phyloP scores from a whole-genome alignment of 2,329 filamentous ascomycete genomes.

The Didymella keratinophila region DNA sequence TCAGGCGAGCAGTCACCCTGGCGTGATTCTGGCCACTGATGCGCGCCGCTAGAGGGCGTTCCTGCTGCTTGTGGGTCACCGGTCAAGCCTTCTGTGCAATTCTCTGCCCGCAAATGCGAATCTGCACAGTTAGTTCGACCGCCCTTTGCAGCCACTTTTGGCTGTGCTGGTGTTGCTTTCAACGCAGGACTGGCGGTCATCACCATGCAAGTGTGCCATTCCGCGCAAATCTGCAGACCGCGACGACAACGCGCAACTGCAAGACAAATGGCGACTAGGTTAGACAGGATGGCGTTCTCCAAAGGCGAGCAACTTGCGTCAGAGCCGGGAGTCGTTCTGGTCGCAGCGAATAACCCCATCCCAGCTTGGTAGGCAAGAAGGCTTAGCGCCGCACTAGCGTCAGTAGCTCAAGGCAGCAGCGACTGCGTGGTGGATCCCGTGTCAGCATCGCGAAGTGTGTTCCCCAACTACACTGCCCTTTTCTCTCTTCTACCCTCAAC shows the following conservation, averaged over 20 bases:
- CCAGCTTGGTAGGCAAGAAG: constrained; percentile 29
- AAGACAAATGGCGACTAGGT: constrained; percentile 21
- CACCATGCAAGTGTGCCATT: constrained; percentile 1
- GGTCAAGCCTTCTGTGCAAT: constrained; percentile 24
- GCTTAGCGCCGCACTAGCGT: constrained; percentile 26
- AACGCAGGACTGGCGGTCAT: constrained; percentile 24
- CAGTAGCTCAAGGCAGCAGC: constrained; percentile 3
- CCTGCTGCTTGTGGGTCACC: constrained; percentile 34
- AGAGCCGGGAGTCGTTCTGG: constrained; percentile 25
- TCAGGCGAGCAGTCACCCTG: constrained; percentile 25
- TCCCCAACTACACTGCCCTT: constrained; percentile 20
- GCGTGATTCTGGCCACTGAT: constrained; percentile 24
- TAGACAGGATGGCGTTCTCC: constrained; percentile 20
- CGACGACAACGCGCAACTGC: constrained; percentile 20
- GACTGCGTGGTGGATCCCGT: constrained; percentile 5
- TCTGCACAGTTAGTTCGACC: constrained; percentile 17
- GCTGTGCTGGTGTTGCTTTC: constrained; percentile 9
- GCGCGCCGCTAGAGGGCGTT: constrained; percentile 29
- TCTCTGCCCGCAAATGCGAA: constrained; percentile 7
- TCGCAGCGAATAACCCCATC: constrained; percentile 35
- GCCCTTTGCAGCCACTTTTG: constrained; percentile 24
- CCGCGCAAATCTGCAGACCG: background rate
- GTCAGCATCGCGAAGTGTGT: constrained; percentile 18
- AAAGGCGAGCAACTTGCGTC: constrained; percentile 25
- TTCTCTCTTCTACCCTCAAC: constrained; percentile 31